Evolutionary conservation across 495 filamentous ascomycete genomes (phyloP), one percentile per base, ranked within the genome.

Genomic region (Penicillium fimorum): DNA sequence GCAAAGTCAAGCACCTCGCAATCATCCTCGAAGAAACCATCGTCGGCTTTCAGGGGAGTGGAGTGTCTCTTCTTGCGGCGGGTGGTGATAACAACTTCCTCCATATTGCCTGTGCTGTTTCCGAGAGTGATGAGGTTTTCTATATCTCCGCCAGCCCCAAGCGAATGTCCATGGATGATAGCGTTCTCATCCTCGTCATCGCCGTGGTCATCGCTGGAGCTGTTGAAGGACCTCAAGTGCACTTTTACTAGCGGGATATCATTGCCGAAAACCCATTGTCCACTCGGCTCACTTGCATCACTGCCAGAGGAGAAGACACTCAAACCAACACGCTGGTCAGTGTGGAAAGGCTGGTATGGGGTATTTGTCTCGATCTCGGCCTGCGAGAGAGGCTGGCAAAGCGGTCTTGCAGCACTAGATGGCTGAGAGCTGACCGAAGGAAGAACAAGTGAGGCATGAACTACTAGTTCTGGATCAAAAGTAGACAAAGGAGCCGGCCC

Each of bases 21-120:
- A 67, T 94, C 92, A 65, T 96, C 91, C 69, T 96, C 92, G 63
- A 96, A 96, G 70, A 96, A 94, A 4, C 90, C 91, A 37, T 92
- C 88, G 32, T 86, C 88, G 15, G 84, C 82, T 24, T 79, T 80
- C 57, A 58, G 72, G 51, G 66, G 59, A 47, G 63, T 56, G 12
- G 63, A 60, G 67, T 66, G 67, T 71, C 64, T 64, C 79, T 86
- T 73, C 81, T 88, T 73, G 73, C 87, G 75, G 41, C 90, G 76
- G 2, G 89, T 93, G 10, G 89, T 93, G 22, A 92, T 83, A 35
- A 93, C 84, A 29, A 95, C 85, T 70, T 91, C 86, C 68, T 89
- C 87, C 44, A 84, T 79, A 50, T 88, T 85, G 30, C 85, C 86
- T n/a, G 81, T 83, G 58, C 77, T 81, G 59, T 87, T 79, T 10